Evolutionary conservation across 768 basidiomycete species (phyloP).

Genomic region (Tulasnella sp.): DNA sequence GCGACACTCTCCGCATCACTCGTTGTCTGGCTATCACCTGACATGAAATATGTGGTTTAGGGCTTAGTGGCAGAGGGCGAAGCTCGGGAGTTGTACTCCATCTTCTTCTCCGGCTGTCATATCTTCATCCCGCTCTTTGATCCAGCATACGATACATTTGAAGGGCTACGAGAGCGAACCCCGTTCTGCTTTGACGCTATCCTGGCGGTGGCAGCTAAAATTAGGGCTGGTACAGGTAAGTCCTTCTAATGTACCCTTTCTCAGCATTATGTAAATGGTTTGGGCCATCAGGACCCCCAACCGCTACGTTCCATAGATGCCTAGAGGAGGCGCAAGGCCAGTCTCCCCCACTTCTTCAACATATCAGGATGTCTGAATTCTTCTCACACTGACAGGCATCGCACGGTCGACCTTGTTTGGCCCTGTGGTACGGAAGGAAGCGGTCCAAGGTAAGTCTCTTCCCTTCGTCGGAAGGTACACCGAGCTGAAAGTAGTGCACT

Average conservation of each 20-base stretch:
- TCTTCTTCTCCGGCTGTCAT: conserved; percentile 96
- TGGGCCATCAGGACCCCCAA: conserved; percentile 38
- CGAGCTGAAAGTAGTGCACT: background rate
- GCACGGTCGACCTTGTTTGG: conserved; percentile 89
- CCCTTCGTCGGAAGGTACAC: background rate
- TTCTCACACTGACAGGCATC: conserved; percentile 36
- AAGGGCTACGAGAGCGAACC: conserved; percentile 79
- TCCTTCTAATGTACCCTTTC: background rate
- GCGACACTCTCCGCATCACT: conserved; percentile 8
- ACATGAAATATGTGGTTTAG: conserved; percentile 29
- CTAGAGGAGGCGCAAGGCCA: conserved; percentile 79
- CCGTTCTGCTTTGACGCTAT: conserved; percentile 96
- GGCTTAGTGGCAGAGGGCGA: conserved; percentile 77
- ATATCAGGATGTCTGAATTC: background rate
- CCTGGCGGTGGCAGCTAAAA: conserved; percentile 83
- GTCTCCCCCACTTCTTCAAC: background rate
- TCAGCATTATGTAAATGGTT: background rate
- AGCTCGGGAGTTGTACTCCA: conserved; percentile 84
- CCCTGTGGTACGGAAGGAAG: conserved; percentile 88
- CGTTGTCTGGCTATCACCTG: background rate
- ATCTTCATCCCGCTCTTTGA: conserved; percentile 95
- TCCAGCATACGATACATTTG: conserved; percentile 85
- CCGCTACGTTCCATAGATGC: conserved; percentile 78
- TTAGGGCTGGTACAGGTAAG: conserved; percentile 71
- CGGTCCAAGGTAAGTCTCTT: conserved; percentile 60